Evolutionary conservation across 176 grass and related monocot genomes (phyloP).

Genomic region (Thalia dealbata): DNA sequence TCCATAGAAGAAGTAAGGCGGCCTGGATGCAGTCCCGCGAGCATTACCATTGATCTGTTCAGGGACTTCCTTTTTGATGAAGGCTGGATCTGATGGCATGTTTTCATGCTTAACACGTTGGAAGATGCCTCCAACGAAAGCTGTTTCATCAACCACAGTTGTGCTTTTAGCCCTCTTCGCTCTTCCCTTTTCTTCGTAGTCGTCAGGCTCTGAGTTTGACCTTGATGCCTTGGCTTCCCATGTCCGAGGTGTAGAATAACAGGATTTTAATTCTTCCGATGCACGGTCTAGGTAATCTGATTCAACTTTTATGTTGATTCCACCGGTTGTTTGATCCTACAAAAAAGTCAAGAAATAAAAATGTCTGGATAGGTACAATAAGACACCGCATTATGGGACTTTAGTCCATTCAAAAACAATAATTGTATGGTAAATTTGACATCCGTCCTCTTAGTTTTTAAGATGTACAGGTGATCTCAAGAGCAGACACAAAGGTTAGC

Average conservation of each 20-base stretch:
- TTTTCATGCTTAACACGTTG: conserved; percentile 6
- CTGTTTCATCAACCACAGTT: conserved; percentile 5
- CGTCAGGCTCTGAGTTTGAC: conserved; percentile 1
- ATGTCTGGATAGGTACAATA: too few species aligned
- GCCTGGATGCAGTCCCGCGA: conserved; percentile 7
- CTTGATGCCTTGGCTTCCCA: conserved; percentile 13
- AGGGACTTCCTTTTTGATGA: conserved; percentile 34
- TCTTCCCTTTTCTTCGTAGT: conserved; percentile 19
- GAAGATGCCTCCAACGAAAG: background rate
- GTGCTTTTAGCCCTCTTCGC: conserved; percentile 14
- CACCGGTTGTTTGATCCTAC: background rate
- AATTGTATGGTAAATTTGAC: too few species aligned
- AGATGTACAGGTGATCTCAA: too few species aligned
- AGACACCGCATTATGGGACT: too few species aligned
- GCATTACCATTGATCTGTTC: conserved; percentile 14
- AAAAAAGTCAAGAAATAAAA: background rate
- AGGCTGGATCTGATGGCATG: conserved; percentile 4
- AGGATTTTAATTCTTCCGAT: background rate
- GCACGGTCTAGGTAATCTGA: conserved; percentile 9
- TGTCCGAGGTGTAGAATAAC: background rate
- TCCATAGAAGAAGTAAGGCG: conserved; percentile 69
- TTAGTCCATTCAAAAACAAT: too few species aligned
- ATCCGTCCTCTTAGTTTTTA: too few species aligned
- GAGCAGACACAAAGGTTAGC: too few species aligned
- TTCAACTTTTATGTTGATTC: conserved; percentile 20